Evolutionary conservation across 2,329 filamentous ascomycete species (phyloP), one percentile per base, ranked within the genome.

Genomic region (Xylaria sp.): DNA sequence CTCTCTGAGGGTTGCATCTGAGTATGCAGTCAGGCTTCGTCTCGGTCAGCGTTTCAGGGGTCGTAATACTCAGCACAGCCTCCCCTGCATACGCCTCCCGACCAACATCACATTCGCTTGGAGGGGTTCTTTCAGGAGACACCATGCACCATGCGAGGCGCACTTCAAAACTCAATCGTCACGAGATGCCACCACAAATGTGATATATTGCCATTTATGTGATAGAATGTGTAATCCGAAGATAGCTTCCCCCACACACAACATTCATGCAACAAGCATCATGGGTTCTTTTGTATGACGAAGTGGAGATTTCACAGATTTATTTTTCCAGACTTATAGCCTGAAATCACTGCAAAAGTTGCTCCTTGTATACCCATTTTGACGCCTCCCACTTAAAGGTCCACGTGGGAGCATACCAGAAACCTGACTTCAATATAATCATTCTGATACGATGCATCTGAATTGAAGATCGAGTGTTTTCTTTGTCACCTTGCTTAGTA

Each of bases 1-100:
- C n/a, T 14, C 14, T 19, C 21, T 14, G n/a, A 17, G 35, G 28
- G 51, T 28, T 28, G 21, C 47, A 43, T 50, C 12, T 21, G 25
- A 46, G 11, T n/a, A 47, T 56, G 45, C 38, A 47, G 19, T 35
- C 23, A 50, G n/a, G 25, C 23, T n/a, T n/a, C 2, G 57, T 57
- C 42, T 57, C 61, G 57, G 52, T 53, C 57, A 57, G 57, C 57
- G 61, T 64, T 61, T 61, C 52, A 57, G 57, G 57, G 57, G 61
- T 43, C 38, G 35, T 31, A 47, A 12, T 56, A 45, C n/a, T 57
- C 28, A 57, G 40, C 31, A 17, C 51, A 38, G 40, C 46, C 28
- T 14, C 51, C 54, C 55, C 49, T 63, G 50, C 35, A 31, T 15
- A 50, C 38, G 7, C 17, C 38, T 40, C 37, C 15, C 19, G 3